These are phyloP conservation scores for Cicer judaicum DNA, from an alignment of 306 rosid genomes.

Conservation along the genomic window DNA sequence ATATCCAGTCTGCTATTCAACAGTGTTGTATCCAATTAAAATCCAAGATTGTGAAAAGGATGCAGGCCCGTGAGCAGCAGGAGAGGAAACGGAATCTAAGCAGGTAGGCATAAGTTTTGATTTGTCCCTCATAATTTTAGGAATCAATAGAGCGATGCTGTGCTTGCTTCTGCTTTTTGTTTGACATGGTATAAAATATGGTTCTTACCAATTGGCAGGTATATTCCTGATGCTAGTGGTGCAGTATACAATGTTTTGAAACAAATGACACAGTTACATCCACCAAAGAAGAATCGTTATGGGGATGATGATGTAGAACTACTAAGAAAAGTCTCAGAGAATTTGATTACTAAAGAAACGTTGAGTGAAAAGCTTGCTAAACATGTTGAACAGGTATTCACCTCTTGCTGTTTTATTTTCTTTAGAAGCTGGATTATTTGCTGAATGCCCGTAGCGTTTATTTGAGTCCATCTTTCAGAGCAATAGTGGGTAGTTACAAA, in stretches of 20 bases:
- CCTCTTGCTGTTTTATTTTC: constrained; percentile 8
- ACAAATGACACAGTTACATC: constrained; percentile 62
- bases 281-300: constrained; percentile 70
- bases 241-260: constrained; percentile 69
- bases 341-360: constrained; percentile 72
- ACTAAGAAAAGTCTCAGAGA: constrained; percentile 65
- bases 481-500: constrained; percentile 1
- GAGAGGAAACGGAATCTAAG: constrained; percentile 94
- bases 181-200: constrained; percentile 30
- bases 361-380: constrained; percentile 78
- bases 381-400: constrained; percentile 86
- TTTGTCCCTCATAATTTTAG: constrained; percentile 33
- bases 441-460: constrained; percentile 15
- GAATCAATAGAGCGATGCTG: constrained; percentile 29
- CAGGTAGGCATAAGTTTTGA: constrained; percentile 53
- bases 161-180: constrained; percentile 13
- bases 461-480: constrained; percentile 11
- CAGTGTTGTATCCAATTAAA: constrained; percentile 95
- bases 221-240: constrained; percentile 73
- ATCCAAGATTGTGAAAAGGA: constrained; percentile 87
- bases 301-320: constrained; percentile 62
- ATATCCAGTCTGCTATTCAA: constrained; percentile 84
- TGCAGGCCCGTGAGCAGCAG: constrained; percentile 97
- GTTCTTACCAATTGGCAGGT: constrained; percentile 62
- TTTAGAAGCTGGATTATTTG: constrained; percentile 2